Evolutionary conservation across 2,329 filamentous ascomycete species (phyloP).

Genomic region (Clonostachys chloroleuca): DNA sequence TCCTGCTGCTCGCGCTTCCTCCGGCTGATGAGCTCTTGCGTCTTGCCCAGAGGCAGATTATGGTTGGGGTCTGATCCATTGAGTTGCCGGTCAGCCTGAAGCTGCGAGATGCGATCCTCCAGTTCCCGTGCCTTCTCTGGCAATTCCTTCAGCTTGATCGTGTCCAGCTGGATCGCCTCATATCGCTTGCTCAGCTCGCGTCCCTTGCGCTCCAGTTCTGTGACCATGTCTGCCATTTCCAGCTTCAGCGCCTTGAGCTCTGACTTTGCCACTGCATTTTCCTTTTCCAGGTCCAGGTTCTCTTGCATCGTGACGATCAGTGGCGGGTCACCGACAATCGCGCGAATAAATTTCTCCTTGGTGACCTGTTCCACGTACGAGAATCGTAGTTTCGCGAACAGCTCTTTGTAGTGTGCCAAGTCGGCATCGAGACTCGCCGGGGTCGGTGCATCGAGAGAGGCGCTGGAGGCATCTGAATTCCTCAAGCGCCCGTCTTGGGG

Average conservation of each 20-base stretch:
- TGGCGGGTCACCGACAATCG: conserved; percentile 87
- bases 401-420: conserved; percentile 84
- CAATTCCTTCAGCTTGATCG: conserved; percentile 41
- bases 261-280: conserved; percentile 67
- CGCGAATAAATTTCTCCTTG: conserved; percentile 94
- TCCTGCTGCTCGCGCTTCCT: conserved; percentile 47
- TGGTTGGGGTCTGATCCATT: conserved; percentile 28
- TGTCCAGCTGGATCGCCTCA: conserved; percentile 44
- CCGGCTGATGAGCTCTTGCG: conserved; percentile 45
- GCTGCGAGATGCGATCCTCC: conserved; percentile 38
- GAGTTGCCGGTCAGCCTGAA: conserved; percentile 33
- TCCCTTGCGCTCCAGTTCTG: conserved; percentile 64
- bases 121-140: conserved; percentile 43
- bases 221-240: conserved; percentile 70
- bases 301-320: conserved; percentile 78
- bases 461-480: conserved; percentile 68
- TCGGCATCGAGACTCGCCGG: conserved; percentile 79
- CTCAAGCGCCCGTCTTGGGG: conserved; percentile 22
- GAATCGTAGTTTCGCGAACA: conserved; percentile 94
- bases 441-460: conserved; percentile 61
- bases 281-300: conserved; percentile 70
- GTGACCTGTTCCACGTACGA: conserved; percentile 98
- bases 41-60: conserved; percentile 54
- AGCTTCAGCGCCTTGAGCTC: conserved; percentile 75
- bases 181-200: conserved; percentile 52